A percentile compares a stretch with the other conserved stretches of the same genome.
phyloP scores from a whole-genome alignment of 768 basidiomycete species.

The Lyophyllum atratum region DNA sequence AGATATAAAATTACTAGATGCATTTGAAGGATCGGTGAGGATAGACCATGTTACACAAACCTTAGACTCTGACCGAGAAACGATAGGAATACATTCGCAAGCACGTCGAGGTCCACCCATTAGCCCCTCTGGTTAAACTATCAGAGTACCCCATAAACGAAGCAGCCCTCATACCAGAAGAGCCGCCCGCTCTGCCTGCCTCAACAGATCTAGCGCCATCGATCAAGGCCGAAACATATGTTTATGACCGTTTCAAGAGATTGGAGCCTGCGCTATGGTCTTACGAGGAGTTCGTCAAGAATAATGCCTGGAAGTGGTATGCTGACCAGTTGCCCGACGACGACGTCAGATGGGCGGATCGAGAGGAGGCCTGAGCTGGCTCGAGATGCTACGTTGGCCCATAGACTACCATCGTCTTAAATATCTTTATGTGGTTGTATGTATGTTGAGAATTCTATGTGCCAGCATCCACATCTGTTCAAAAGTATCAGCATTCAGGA shows the following conservation, averaged over 20 bases:
- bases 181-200: conserved; percentile 43
- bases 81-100: conserved; percentile 72
- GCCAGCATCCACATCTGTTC: no score
- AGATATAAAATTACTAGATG: conserved; percentile 73
- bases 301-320: conserved; percentile 82
- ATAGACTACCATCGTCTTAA: background rate
- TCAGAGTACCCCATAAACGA: conserved; percentile 31
- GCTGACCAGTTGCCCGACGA: conserved; percentile 35
- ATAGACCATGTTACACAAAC: no score
- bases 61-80: background rate
- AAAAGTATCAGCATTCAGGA: no score
- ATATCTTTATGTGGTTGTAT: no score
- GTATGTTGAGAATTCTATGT: no score
- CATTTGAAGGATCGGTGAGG: conserved; percentile 80
- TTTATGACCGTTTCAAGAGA: conserved; percentile 51
- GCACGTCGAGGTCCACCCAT: conserved; percentile 54
- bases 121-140: conserved; percentile 44
- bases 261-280: conserved; percentile 74
- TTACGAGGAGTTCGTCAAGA: conserved; percentile 76
- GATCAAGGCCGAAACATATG: conserved; percentile 69
- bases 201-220: conserved; percentile 30
- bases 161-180: conserved; percentile 39
- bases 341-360: conserved; percentile 53
- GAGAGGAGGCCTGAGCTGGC: conserved; percentile 40
- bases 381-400: conserved; percentile 25